Evolutionary conservation across 371 early-diverging fungal genomes (phyloP), one percentile per base, ranked within the genome.

Genomic region (Batkoa obscura): DNA sequence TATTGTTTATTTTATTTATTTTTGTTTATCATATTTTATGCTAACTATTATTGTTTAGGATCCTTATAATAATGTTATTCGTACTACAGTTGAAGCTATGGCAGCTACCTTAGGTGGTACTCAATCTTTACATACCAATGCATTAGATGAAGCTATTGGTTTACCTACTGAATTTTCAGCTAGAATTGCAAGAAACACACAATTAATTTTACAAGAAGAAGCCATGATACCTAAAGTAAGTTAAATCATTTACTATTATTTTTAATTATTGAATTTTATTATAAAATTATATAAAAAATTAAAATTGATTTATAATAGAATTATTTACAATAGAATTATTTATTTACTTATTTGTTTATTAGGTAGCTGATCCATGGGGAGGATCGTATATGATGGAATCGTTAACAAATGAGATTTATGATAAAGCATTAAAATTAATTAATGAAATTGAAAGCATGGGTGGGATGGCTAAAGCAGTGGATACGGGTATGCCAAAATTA

Each of bases 351-450:
- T n/a, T n/a, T n/a, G n/a, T n/a, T n/a, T n/a, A n/a, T n/a, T n/a
- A n/a, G n/a, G n/a, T 80, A 4, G 84, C 82, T 36, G 88, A 87
- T 55, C 88, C 88, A 1, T 88, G 85, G 85, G 88, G 83, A 2
- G 88, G 88, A 9, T 80, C 81, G 15, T 88, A 84, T 68, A 79
- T 88, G 81, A 88, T 88, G 85, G 88, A 88, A 69, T 76, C 80
- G 1, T 67, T 88, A 68, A 88, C 88, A 33, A 74, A 83, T 59
- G 75, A 79, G 35, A 68, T 88, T 56, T 84, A 72, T 64, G 75
- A 80, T 32, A 63, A 67, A 0, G 86, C 88, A 2, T 61, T 64
- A 43, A 67, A 64, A 47, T 72, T 85, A 56, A 77, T 88, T 43
- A 69, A 79, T 23, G 88, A 88, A 62, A 72, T 84, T 10, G 88